Base-by-base conservation (phyloP, 306 rosid species). In the Calophaca sinica region DNA sequence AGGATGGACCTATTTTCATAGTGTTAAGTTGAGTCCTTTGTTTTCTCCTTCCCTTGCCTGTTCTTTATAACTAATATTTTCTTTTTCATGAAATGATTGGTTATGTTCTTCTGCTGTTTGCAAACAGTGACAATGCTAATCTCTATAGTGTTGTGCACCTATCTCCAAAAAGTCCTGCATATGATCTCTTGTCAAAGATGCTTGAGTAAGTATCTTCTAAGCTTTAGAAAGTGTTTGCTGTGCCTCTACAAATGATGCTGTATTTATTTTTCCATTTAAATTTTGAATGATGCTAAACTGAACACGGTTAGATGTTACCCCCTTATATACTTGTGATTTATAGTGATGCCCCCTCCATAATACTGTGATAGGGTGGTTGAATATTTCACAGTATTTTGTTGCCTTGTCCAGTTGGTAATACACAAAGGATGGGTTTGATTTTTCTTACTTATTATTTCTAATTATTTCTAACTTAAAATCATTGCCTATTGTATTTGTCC, bases 121-220 rank as follows among this genome's bases (percentile, higher is more conserved):
- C 51, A 33, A 61, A 85, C 96, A 94, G 98, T 79, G 98, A 94
- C 66, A 94, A 81, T 79, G 73, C 87, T 81, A 91, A 87, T 68
- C 92, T 94, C 32, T 46, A 80, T 77, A 73, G 70, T 79, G 82
- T 91, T 68, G 97, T 94, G n/a, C 96, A 87, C 79, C 91, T 91
- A 72, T 26, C 88, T 81, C 85, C 87, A 33, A 94, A 94, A 84
- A 86, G 90, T 86, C 90, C 90, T 77, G 94, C 97, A 54, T 94
- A 76, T 70, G 98, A 91, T 82, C 98, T 94, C 62, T 81, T 94
- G 72, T 89, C 98, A 68, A 94, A 81, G 92, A 94, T 94, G 98
- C 97, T 94, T 0, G 98, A 94, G 98, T 94, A 90, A 81, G 97
- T 88, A 85, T 48, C 79, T 75, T 80, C 77, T 48, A 36, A 61